Evolutionary conservation across 768 basidiomycete genomes (phyloP), one percentile per base, ranked within the genome.

Genomic region (Tricholoma bakamatsutake): DNA sequence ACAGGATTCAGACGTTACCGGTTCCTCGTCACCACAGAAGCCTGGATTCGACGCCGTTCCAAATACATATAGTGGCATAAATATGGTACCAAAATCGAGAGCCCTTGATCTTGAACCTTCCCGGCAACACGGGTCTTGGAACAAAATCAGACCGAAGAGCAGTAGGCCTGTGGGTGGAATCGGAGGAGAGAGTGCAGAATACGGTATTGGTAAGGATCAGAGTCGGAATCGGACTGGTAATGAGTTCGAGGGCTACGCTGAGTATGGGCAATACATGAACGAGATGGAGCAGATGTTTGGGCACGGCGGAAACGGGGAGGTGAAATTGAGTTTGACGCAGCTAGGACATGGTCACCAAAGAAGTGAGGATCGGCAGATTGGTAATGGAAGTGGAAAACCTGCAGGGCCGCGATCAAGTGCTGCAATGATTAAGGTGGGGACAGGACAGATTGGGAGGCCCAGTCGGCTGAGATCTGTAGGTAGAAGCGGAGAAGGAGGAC

Each of bases 11-110:
- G 52, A 58, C n/a, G 51, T 54, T 28, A 56, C 66, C 18, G 56
- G 63, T 21, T 65, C 70, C 21, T 65, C 65, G 17, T 63, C 68
- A 30, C 71, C 69, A 34, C 53, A 73, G 54, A 69, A 73, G 48
- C 74, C 76, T 49, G 71, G 74, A 59, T 75, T 74, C 53, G 73
- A 76, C 60, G 68, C 69, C 45, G 27, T 17, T 13, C 72, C 70
- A 15, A 66, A 66, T 24, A 61, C 61, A 10, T 43, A 50, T 7
- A 57, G 46, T 49, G 59, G 61, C 10, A 59, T 56, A 61, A 59
- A 8, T 17, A n/a, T 27, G 7, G 15, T 30, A 11, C 15, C 15
- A 13, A 30, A n/a, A 30, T 8, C 46, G 28, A 47, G 9, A 47
- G 27, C 15, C 8, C 8, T 31, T 17, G 42, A 30, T 30, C 13